Evolutionary conservation across 1,139 yeast genomes (phyloP).

Genomic region (Casaregolazyma lundiana): DNA sequence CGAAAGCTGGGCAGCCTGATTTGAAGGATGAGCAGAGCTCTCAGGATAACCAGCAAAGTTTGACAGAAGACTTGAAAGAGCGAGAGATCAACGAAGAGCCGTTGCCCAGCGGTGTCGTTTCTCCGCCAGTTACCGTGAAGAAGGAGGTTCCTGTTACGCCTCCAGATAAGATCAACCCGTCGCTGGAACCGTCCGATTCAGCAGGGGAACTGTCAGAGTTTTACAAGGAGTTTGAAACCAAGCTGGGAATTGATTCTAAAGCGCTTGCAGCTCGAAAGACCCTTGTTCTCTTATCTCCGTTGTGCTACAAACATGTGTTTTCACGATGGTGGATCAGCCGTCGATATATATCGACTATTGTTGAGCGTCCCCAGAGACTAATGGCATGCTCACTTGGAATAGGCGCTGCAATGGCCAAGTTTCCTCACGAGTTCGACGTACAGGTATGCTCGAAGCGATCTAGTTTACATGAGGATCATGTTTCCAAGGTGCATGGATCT

Average conservation of each 20-base stretch:
- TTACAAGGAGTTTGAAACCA: constrained; percentile 9
- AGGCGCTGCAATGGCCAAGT: constrained; percentile 68
- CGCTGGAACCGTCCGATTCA: neutral
- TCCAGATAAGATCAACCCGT: constrained; percentile 6
- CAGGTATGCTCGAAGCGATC: constrained; percentile 46
- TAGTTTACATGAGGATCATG: constrained; percentile 52
- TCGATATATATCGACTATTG: constrained; percentile 62
- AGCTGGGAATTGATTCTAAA: constrained; percentile 6
- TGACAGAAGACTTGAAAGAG: neutral
- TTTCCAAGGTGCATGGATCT: constrained; percentile 66
- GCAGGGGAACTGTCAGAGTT: constrained; percentile 8
- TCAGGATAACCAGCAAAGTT: neutral
- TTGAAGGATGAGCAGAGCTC: neutral
- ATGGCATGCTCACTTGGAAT: constrained; percentile 74
- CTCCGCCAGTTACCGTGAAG: neutral
- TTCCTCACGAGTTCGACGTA: constrained; percentile 56
- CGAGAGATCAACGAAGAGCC: neutral
- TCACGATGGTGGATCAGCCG: constrained; percentile 75
- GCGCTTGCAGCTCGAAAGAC: constrained; percentile 16
- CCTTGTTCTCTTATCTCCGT: constrained; percentile 30
- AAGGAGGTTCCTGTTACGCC: constrained; percentile 12
- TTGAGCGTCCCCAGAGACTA: constrained; percentile 79
- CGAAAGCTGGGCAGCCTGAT: no score
- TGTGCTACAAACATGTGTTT: constrained; percentile 53
- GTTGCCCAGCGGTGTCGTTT: neutral